Conservation (phyloP, 768 basidiomycete species). For the Podaxis pistillaris region DNA sequence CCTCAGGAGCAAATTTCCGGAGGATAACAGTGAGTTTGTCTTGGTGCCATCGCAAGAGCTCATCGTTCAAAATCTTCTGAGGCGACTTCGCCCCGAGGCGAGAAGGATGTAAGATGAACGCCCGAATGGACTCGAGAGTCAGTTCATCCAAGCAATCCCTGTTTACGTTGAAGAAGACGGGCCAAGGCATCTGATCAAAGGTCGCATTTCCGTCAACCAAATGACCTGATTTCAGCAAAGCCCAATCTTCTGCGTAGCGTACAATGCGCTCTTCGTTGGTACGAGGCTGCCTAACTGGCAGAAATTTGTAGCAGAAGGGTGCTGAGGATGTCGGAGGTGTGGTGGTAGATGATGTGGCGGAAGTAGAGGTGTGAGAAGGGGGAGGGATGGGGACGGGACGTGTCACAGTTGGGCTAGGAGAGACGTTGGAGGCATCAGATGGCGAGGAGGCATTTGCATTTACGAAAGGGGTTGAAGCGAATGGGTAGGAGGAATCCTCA, state of each 20-base stretch:
- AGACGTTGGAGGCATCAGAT: background rate
- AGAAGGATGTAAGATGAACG: background rate
- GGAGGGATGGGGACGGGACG: background rate
- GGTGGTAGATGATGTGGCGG: background rate
- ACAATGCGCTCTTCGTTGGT: background rate
- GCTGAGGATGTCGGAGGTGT: background rate
- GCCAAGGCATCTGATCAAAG: conserved; percentile 5
- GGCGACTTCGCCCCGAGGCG: background rate
- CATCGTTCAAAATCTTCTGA: background rate
- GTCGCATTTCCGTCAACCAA: background rate
- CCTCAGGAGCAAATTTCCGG: background rate
- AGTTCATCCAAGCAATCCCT: background rate
- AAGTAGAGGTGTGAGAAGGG: background rate
- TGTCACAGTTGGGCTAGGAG: background rate
- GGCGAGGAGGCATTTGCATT: too few relatives aligned
- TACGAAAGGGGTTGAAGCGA: background rate
- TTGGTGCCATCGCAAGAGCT: background rate
- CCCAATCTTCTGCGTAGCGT: background rate
- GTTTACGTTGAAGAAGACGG: background rate
- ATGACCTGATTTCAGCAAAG: background rate
- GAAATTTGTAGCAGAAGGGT: background rate
- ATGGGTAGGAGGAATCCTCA: background rate
- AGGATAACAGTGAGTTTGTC: background rate
- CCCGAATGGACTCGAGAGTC: background rate
- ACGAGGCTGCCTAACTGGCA: background rate